Base-by-base conservation (phyloP, 2,329 filamentous ascomycete species). In the Colletotrichum sojae region DNA sequence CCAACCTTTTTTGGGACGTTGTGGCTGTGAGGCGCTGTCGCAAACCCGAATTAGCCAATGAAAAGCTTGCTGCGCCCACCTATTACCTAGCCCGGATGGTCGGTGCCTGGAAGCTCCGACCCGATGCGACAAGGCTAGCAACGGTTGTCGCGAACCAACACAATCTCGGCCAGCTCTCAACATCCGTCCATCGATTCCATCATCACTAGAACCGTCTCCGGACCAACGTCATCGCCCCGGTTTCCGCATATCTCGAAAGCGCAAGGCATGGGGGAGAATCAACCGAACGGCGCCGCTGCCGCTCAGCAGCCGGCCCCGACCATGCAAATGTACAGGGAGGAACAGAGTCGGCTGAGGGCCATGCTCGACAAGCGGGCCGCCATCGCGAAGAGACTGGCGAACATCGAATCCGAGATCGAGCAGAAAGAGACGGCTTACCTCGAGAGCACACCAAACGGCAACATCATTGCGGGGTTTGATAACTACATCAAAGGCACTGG, bases 401-500 rank as follows among this genome's bases (percentile, higher is more conserved):
- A 51, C 16, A 56, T 84, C 67, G 96, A 99, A 83, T 93, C 97
- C 57, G 88, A 89, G 72, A 98, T 99, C 75, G 90, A 88, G 77
- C 90, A 92, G 72, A 92, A 94, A 76, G 96, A 99, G 80, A 90
- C 91, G 67, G 88, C 91, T 18, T 99, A 99, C 79, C 90, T 99
- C 59, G 95, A 98, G 79, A 94, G 94, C 76, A 97, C 94, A 5
- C 91, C 91, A 15, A 90, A 86, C 74, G 96, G 96, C 52, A 99
- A 99, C 83, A 98, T 99, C 78, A 95, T 99, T 79, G 94, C 93
- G 56, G 96, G 96, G 22, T 99, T 99, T 80, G 96, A 99, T 80
- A 97, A 94, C 78, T 99, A 98, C 83, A 97, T 97, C 85, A 99
- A 99, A 81, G 95, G 94, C 63, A 88, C 87, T 18, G 87, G 89